These are phyloP conservation scores for Candida freyschussii DNA, from an alignment of 1,139 yeast genomes.

Conservation along the genomic window DNA sequence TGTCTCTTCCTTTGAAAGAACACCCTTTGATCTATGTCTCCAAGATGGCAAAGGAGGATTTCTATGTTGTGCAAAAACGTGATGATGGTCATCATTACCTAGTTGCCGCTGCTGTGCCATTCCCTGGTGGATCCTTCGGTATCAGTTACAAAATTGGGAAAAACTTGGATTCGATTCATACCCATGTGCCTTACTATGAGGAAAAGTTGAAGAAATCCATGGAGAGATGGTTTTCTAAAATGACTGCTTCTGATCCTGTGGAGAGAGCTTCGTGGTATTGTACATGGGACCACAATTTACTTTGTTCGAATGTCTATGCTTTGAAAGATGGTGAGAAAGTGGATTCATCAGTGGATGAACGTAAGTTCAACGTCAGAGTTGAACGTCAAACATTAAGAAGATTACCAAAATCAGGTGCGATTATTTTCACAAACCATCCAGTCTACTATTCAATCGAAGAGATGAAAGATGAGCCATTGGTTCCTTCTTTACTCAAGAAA, in stretches of 20 bases:
- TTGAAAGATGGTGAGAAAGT: slow-evolving; percentile 35
- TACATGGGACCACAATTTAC: slow-evolving; percentile 65
- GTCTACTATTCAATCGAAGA: slow-evolving; percentile 65
- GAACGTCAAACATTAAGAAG: slow-evolving; percentile 67
- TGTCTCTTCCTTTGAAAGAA: slow-evolving; percentile 53
- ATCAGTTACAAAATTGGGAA: slow-evolving; percentile 55
- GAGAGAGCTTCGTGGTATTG: slow-evolving; percentile 75
- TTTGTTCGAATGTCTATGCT: slow-evolving; percentile 50
- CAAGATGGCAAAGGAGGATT: slow-evolving; percentile 73
- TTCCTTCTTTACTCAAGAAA: slow-evolving; percentile 62
- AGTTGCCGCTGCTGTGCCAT: slow-evolving; percentile 72
- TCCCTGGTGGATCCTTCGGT: slow-evolving; percentile 74
- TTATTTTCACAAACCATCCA: slow-evolving; percentile 69
- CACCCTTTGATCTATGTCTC: slow-evolving; percentile 60
- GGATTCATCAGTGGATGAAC: slow-evolving; percentile 30
- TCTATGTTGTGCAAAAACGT: slow-evolving; percentile 54
- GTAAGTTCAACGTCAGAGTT: slow-evolving; percentile 52
- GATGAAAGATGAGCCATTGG: slow-evolving; percentile 72
- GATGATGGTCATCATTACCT: slow-evolving; percentile 58
- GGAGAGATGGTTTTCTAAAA: slow-evolving; percentile 67
- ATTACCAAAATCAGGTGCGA: slow-evolving; percentile 56
- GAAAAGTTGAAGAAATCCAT: slow-evolving; percentile 61
- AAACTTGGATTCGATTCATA: slow-evolving; percentile 58
- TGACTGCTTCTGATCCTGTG: slow-evolving; percentile 60
- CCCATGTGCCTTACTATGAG: slow-evolving; percentile 63